Evolutionary conservation across 2,329 filamentous ascomycete genomes (phyloP).

Genomic region (Corynespora cassiicola): DNA sequence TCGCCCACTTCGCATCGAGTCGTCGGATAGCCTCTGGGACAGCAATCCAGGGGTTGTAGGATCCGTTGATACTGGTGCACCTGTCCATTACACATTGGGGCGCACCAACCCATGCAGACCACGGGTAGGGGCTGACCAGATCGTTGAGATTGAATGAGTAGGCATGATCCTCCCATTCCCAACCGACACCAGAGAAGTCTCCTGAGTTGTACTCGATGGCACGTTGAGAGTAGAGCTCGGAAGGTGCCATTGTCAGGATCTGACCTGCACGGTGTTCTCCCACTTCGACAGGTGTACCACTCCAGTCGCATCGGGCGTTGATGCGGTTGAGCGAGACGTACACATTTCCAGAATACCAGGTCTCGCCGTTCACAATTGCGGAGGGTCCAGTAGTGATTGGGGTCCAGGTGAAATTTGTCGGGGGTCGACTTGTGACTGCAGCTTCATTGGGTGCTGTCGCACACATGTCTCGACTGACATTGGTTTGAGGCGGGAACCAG

Average conservation of each 20-base stretch:
- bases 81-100: slow-evolving; percentile 11
- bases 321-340: slow-evolving; percentile 24
- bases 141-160: slow-evolving; percentile 23
- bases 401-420: slow-evolving; percentile 22
- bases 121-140: slow-evolving; percentile 17
- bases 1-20: slow-evolving; percentile 19
- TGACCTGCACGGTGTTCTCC: slow-evolving; percentile 15
- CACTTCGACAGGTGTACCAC: slow-evolving; percentile 13
- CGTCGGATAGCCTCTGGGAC: slow-evolving; percentile 22
- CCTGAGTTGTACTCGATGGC: slow-evolving; percentile 8
- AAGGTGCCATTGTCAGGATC: slow-evolving; percentile 23
- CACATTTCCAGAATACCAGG: slow-evolving; percentile 24
- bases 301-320: slow-evolving; percentile 19
- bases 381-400: slow-evolving; percentile 23
- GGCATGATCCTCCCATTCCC: too few relatives aligned
- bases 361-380: slow-evolving; percentile 18
- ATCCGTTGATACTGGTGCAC: slow-evolving; percentile 16
- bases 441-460: slow-evolving; percentile 12
- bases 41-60: slow-evolving; percentile 19
- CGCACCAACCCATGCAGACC: slow-evolving; percentile 17
- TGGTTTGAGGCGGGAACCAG: slow-evolving; percentile 22
- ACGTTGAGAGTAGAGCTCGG: slow-evolving; percentile 19
- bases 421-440: slow-evolving; percentile 14
- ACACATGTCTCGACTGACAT: slow-evolving; percentile 21
- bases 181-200: slow-evolving; percentile 6